A percentile compares a stretch with the other conserved stretches of the same genome.
Conservation (phyloP, 73 alveolate genomes). For the Paramecium caudatum region DNA sequence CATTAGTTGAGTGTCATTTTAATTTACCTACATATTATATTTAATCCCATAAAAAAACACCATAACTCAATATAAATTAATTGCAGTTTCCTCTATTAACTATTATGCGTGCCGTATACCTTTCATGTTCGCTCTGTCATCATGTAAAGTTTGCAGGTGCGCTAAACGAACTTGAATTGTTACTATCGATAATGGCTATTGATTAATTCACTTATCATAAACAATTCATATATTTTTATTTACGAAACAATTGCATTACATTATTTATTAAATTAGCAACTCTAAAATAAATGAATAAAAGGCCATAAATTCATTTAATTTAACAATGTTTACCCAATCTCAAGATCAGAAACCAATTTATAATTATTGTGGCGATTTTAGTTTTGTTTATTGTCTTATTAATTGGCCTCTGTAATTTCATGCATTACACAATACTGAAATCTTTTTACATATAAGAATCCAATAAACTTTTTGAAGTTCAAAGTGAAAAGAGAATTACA, state of each 20-base stretch:
- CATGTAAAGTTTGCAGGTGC: conserved; percentile 59
- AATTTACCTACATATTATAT: not conserved
- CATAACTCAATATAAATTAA: not conserved
- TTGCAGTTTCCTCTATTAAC: not conserved
- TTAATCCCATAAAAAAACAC: conserved; percentile 3
- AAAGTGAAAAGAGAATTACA: not conserved
- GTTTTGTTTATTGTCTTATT: not conserved
- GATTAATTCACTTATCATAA: conserved; percentile 9
- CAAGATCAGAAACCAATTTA: not conserved
- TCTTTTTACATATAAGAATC: not conserved
- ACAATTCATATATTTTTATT: conserved; percentile 12
- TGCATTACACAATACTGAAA: not conserved
- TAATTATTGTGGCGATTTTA: not conserved
- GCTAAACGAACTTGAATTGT: conserved; percentile 12
- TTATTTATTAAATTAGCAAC: no score
- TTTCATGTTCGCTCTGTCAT: conserved; percentile 20
- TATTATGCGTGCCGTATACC: conserved; percentile 17
- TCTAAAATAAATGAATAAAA: no score
- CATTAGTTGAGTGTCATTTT: not conserved
- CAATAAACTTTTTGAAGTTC: not conserved
- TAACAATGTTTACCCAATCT: not conserved
- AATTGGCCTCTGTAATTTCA: not conserved
- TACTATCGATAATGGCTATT: not conserved
- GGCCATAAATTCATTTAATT: no score
- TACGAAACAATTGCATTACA: no score